Base-by-base conservation (phyloP, 2,329 filamentous ascomycete species). In the Sarocladium oryzae region DNA sequence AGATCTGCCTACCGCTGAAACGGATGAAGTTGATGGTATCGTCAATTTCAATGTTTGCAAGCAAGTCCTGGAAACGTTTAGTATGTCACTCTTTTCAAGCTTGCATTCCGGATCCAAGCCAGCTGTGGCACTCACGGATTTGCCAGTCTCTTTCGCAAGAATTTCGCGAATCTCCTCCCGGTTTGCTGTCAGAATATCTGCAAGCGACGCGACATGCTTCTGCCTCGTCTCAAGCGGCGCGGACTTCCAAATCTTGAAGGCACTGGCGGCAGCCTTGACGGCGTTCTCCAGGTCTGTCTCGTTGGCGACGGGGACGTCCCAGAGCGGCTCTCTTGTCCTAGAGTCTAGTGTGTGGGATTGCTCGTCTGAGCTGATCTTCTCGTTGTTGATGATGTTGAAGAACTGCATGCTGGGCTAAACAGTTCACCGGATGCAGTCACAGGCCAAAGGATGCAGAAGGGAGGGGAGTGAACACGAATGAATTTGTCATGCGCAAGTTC, bases 41-140 rank as follows among this genome's bases (percentile, higher is more conserved):
- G 40, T 43, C 40, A 43, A 43, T 43, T n/a, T 43, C 40, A 16
- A 43, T 43, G n/a, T 43, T 28, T 4, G 40, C 16, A n/a, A 43
- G 40, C 21, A 43, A n/a, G n/a, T 28, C 40, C 40, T 43, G 37
- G 16, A 20, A 20, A 40, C n/a, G n/a, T n/a, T n/a, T n/a, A n/a
- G n/a, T n/a, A n/a, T n/a, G n/a, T n/a, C n/a, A n/a, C n/a, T n/a
- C n/a, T n/a, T n/a, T n/a, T n/a, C n/a, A n/a, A n/a, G n/a, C n/a
- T n/a, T n/a, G n/a, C n/a, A n/a, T n/a, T n/a, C n/a, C n/a, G n/a
- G n/a, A n/a, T n/a, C n/a, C n/a, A n/a, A n/a, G n/a, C n/a, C n/a
- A n/a, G n/a, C n/a, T n/a, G n/a, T n/a, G n/a, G n/a, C n/a, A n/a
- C 33, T 21, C n/a, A 43, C 40, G 11, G 40, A 43, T 43, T 43